Conservation (phyloP, 495 filamentous ascomycete species). For the Tuber aestivum region DNA sequence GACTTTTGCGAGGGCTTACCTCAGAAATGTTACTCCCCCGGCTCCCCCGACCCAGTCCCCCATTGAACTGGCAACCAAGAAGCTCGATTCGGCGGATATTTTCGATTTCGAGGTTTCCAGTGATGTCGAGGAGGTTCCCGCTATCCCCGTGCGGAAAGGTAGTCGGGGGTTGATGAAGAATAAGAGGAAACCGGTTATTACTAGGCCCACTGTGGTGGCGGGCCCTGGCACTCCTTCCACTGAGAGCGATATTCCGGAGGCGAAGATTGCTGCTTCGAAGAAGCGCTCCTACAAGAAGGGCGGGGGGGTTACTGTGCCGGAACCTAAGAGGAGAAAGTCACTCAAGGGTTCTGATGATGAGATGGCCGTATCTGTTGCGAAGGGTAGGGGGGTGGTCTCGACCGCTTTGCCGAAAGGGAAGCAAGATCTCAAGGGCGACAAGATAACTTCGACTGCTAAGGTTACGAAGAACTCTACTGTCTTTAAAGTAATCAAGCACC, state of each 20-base stretch:
- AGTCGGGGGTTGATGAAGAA: neutral
- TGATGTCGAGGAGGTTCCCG: slow-evolving; percentile 2
- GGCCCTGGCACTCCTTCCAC: neutral
- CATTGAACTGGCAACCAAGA: neutral
- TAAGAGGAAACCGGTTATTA: neutral
- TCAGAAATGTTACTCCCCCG: neutral
- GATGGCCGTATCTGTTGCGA: neutral
- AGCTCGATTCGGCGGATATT: neutral
- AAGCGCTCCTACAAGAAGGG: slow-evolving; percentile 4
- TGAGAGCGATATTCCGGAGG: neutral
- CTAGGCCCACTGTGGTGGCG: neutral
- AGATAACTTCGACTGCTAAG: slow-evolving; percentile 18
- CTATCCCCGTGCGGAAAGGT: neutral
- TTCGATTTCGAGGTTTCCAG: neutral
- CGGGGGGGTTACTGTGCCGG: neutral
- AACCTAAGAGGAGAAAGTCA: neutral
- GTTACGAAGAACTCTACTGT: slow-evolving; percentile 9
- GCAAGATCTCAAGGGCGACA: slow-evolving; percentile 11
- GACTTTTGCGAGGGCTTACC: neutral
- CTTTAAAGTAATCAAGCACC: slow-evolving; percentile 12
- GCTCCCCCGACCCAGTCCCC: neutral
- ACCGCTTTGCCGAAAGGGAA: slow-evolving; percentile 6
- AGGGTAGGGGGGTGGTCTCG: neutral
- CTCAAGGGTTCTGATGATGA: neutral
- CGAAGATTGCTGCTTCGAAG: neutral